A percentile compares a stretch with the other conserved stretches of the same genome.
Conservation (phyloP, 2,329 filamentous ascomycete genomes). For the Hymenoscyphus salicellus region DNA sequence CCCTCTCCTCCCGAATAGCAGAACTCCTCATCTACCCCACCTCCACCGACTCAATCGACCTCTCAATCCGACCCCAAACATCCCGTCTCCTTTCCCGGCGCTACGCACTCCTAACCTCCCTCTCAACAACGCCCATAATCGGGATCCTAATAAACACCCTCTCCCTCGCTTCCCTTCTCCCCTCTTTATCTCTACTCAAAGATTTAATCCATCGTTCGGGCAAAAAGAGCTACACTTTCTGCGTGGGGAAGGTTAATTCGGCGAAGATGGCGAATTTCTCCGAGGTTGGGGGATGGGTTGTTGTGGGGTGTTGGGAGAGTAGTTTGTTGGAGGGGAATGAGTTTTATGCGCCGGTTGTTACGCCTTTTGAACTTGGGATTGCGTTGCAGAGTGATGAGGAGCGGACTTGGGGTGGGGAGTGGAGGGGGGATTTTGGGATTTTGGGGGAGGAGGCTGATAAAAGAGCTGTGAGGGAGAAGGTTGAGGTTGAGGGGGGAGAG, state of each 20-base stretch:
- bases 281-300: constrained; percentile 94
- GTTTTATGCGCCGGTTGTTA: constrained; percentile 86
- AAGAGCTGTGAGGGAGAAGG: constrained; percentile 24
- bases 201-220: constrained; percentile 71
- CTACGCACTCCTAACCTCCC: constrained; percentile 79
- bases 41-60: constrained; percentile 32
- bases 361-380: constrained; percentile 86
- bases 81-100: constrained; percentile 69
- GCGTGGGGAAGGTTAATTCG: constrained; percentile 93
- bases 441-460: constrained; percentile 36
- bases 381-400: constrained; percentile 72
- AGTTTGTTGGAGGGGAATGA: constrained; percentile 84
- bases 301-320: constrained; percentile 97
- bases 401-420: constrained; percentile 81
- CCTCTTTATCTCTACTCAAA: constrained; percentile 72
- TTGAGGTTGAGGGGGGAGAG: constrained; percentile 14
- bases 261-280: constrained; percentile 96
- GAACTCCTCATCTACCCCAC: constrained; percentile 76
- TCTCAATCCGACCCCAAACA: constrained; percentile 41
- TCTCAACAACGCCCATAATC: constrained; percentile 78
- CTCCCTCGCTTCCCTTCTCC: constrained; percentile 84
- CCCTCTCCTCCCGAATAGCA: constrained; percentile 76
- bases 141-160: constrained; percentile 96
- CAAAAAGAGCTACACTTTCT: constrained; percentile 94
- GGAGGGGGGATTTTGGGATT: constrained; percentile 83